Percentiles rank a stretch among this genome's conserved stretches.
Evolutionary conservation across 352 stramenopile species (phyloP).

Genomic region (Hyaloperonospora brassicae): DNA sequence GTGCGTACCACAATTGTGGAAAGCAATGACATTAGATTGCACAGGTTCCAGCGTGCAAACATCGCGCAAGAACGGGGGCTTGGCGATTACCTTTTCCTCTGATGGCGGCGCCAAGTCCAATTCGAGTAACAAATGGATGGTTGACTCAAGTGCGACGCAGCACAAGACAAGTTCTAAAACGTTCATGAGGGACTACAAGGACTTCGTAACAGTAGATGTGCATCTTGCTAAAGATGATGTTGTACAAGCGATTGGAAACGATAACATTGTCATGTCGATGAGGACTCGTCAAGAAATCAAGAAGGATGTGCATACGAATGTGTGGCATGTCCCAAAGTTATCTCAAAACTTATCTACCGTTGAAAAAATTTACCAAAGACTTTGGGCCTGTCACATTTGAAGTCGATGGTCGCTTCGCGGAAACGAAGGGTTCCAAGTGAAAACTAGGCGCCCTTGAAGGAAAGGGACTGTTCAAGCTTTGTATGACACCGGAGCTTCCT

Average conservation of each 20-base stretch:
- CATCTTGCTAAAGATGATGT: not conserved
- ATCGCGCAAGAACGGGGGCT: too few relatives aligned
- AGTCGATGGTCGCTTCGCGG: not conserved
- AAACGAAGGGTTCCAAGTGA: not conserved
- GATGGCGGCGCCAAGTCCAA: not conserved
- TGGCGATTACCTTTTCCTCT: not conserved
- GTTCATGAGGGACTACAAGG: too few relatives aligned
- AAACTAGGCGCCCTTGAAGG: not conserved
- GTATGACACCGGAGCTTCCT: not conserved
- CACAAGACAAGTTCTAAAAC: too few relatives aligned
- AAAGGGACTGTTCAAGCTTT: constrained; percentile 1
- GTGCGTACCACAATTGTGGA: constrained; percentile 2
- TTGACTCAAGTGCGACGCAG: constrained; percentile 7
- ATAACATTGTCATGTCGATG: not conserved
- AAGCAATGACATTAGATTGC: constrained; percentile 12
- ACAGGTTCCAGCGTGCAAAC: constrained; percentile 6
- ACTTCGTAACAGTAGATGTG: not conserved
- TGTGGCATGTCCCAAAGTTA: constrained; percentile 1
- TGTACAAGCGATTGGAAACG: not conserved
- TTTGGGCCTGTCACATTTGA: not conserved
- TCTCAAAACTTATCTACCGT: not conserved
- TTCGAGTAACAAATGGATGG: not conserved
- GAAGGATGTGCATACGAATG: not conserved
- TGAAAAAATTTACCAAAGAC: not conserved
- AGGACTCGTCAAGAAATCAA: not conserved